Percentiles rank a stretch among this genome's conserved stretches.
Conservation (phyloP, 257 asterid species). For the Knoxia roxburghii region DNA sequence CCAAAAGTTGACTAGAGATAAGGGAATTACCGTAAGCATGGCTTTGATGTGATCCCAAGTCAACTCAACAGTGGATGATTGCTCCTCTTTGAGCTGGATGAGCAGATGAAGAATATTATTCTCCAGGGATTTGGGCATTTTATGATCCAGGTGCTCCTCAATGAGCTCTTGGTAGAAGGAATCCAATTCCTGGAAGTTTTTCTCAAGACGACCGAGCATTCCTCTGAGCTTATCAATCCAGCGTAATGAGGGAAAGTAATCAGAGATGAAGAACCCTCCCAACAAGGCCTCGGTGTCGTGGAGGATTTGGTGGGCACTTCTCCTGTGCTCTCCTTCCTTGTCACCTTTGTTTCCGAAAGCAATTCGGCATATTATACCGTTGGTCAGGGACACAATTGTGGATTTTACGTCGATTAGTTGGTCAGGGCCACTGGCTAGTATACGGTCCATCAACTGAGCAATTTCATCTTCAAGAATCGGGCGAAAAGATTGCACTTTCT, state of each 20-base stretch:
- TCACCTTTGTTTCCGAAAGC: neutral
- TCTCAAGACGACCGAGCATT: conserved; percentile 26
- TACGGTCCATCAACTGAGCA: neutral
- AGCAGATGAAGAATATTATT: too few species aligned
- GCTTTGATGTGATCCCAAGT: too few species aligned
- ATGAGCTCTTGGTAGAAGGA: neutral
- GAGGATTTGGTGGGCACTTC: neutral
- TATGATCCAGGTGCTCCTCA: neutral
- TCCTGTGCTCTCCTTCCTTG: neutral
- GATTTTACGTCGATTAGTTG: neutral
- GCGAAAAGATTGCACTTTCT: neutral
- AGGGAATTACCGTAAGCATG: too few species aligned
- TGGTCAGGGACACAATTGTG: neutral
- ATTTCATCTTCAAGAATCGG: neutral
- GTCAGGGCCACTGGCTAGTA: neutral
- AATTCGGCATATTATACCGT: neutral
- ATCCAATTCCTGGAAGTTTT: conserved; percentile 11
- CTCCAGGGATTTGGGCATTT: too few species aligned
- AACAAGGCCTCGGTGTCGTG: neutral
- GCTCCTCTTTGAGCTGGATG: too few species aligned
- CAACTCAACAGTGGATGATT: too few species aligned
- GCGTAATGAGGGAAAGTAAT: neutral
- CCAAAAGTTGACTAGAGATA: too few species aligned
- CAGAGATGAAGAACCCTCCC: neutral
- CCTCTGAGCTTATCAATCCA: conserved; percentile 29